Percentiles rank a stretch among this genome's conserved stretches.
Evolutionary conservation across 1,284 basidiomycete species (phyloP).

Genomic region (Exobasidium cylindrosporum): DNA sequence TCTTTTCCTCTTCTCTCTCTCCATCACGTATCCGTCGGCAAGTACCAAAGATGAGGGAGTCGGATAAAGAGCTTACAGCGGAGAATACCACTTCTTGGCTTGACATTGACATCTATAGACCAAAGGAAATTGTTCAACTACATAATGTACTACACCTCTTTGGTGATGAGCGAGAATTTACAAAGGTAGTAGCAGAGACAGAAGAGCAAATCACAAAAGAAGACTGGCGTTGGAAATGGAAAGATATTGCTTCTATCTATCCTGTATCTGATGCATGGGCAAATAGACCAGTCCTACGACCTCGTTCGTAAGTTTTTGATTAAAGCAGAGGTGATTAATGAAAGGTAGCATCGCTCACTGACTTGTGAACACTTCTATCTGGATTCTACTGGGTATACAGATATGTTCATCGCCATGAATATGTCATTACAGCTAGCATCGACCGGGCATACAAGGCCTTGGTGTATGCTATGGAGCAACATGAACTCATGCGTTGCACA

Average conservation of each 20-base stretch:
- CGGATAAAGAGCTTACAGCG: too few relatives aligned
- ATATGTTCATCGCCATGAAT: not conserved
- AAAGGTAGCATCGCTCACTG: too few relatives aligned
- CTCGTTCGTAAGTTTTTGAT: not conserved
- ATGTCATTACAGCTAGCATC: not conserved
- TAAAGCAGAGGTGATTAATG: not conserved
- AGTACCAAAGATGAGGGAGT: too few relatives aligned
- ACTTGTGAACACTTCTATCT: not conserved
- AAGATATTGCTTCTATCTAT: not conserved
- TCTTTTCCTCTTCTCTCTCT: too few relatives aligned
- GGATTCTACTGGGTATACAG: not conserved
- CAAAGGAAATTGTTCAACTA: not conserved
- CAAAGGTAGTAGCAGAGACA: not conserved
- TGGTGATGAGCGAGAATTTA: conserved; percentile 1
- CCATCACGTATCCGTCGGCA: too few relatives aligned
- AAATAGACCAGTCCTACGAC: not conserved
- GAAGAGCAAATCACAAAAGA: not conserved
- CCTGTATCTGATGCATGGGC: not conserved
- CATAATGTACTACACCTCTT: not conserved
- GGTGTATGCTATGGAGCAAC: not conserved
- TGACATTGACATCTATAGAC: not conserved
- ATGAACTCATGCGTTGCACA: not conserved
- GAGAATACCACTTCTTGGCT: too few relatives aligned
- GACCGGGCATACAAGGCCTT: not conserved
- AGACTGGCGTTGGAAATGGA: not conserved